phyloP scores from a whole-genome alignment of 139 green algal species.

The Dunaliella primolecta region DNA sequence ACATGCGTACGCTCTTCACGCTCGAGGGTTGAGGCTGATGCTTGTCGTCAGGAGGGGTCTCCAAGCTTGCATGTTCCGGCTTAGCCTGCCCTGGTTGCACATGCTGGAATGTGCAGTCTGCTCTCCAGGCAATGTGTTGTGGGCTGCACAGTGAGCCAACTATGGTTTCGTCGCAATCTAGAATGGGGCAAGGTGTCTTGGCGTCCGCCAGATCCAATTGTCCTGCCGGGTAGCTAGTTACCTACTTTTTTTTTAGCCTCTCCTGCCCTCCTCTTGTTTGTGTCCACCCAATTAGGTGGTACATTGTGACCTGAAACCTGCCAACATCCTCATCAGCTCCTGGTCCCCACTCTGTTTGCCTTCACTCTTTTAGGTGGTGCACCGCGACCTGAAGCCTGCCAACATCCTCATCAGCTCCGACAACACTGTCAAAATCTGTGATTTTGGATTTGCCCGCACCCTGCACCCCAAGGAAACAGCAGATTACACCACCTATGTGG shows the following conservation, averaged over 20 bases:
- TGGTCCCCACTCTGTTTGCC: neutral
- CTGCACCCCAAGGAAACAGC: conserved; percentile 16
- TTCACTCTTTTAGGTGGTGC: conserved; percentile 17
- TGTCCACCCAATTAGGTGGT: conserved; percentile 12
- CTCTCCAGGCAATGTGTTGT: no score
- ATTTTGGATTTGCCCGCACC: conserved; percentile 81
- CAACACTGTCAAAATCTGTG: conserved; percentile 71
- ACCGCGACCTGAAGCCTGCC: conserved; percentile 79
- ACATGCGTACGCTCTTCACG: no score
- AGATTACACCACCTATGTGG: conserved; percentile 60
- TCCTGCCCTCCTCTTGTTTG: neutral
- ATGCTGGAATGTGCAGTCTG: no score
- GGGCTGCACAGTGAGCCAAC: no score
- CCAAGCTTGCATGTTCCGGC: no score
- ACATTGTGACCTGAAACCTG: conserved; percentile 76
- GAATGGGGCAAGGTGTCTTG: no score
- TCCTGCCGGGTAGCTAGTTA: no score
- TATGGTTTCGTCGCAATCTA: no score
- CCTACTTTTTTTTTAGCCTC: no score
- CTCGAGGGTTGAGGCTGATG: no score
- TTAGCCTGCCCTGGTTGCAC: neutral
- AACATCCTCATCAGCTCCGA: conserved; percentile 74
- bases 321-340: conserved; percentile 78
- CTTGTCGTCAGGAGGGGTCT: no score
- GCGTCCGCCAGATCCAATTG: no score